Base-by-base conservation (phyloP, 2,329 filamentous ascomycete genomes). In the Xylaria sp. region DNA sequence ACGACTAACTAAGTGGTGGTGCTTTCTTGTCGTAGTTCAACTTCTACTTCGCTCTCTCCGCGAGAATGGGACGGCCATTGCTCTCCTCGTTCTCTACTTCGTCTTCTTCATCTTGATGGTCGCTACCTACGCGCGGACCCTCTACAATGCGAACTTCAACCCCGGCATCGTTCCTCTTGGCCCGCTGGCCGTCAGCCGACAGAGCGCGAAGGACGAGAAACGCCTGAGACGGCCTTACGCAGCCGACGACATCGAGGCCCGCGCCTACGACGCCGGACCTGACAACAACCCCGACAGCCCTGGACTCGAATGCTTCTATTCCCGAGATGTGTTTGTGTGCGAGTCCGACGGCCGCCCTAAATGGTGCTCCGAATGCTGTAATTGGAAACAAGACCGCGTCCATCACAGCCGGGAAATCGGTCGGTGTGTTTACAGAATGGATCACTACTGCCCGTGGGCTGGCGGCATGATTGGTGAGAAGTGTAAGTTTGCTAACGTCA, bases 391-490 rank as follows among this genome's bases (percentile, higher is more conserved):
- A 0, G 95, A 98, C 76, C 87, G 95, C 3, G 88, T 92, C 2
- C 94, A 97, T 78, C 95, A 98, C 80, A 97, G 92, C 76, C 90
- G 90, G 61, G 93, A 97, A 77, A 83, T 96, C 13, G 89, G 89
- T 59, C 87, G 93, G 51, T 98, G 95, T 76, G 92, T 97, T 25
- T 83, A 87, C 48, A 96, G 96, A 76, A 96, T 98, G 92, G 95
- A 98, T 71, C 95, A 98, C 77, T 96, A 94, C 75, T 99, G 96
- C 76, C 96, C 95, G 0, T 98, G 92, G 92, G 94, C 97, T n/a
- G 95, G 95, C 3, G 96, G 95, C 25, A 92, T 97, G 72, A 90
- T 99, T 10, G 92, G 90, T 0, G 94, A 98, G 78, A 94, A 89
- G 1, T 89, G 87, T 89, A 75, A 78, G 87, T 79, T 51, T 51